Evolutionary conservation across 192 early-diverging fungal species (phyloP), one percentile per base, ranked within the genome.

Genomic region (Backusella morwellensis): DNA sequence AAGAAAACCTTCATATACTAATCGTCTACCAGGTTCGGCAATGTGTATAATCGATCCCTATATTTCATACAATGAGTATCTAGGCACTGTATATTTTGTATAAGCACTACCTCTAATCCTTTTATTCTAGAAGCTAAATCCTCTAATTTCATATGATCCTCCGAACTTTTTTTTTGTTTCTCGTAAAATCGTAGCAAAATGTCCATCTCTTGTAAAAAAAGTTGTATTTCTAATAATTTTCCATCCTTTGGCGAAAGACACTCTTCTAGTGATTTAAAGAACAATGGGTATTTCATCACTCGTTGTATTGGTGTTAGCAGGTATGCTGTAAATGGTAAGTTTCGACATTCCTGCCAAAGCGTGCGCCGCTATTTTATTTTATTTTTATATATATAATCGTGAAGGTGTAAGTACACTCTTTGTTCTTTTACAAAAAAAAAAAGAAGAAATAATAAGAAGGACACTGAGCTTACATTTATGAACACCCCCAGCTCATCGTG

Each of bases 1-100:
- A 17, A 78, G 47, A 69, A 50, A 74, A 12, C 77, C 77, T 74
- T 78, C 77, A 40, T 78, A 52, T 1, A 78, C 9, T 35, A 78
- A 54, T 32, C 44, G 40, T 67, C 77, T 14, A 15, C 72, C 72
- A 40, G 72, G 66, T 19, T 35, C 47, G 12, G 26, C 47, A 15
- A 78, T 36, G 8, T 66, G 29, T 19, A 75, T 21, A 34, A 29
- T 36, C 0, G n/a, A 44, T 19, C 38, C 34, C 56, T 63, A 11
- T 59, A 12, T 63, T 4, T 56, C 9, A 21, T 21, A 21, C 1
- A 9, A 56, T 56, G 9, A 56, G 21, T 56, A 56, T 23, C 0
- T 11, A 11, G 19, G 2, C 3, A 7, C 23, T 9, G 19, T 11
- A 56, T 23, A 63, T 29, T 29, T 12, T 63, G 11, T 63, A 63